Percentiles rank a stretch among this genome's conserved stretches.
phyloP scores from a whole-genome alignment of 2,329 filamentous ascomycete genomes.

The Blumeria graminis region DNA sequence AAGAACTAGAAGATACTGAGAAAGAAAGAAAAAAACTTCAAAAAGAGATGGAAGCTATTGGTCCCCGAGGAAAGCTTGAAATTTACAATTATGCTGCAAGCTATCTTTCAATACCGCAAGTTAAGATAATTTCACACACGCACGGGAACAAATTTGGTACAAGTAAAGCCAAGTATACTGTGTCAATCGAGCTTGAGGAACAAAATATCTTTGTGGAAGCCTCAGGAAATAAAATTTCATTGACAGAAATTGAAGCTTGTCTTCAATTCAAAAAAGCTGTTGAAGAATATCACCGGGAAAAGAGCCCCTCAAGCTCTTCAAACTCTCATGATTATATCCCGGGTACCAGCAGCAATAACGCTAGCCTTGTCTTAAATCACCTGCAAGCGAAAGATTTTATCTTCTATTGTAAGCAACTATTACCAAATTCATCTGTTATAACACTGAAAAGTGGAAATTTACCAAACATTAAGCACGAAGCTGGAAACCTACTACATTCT shows the following conservation, averaged over 20 bases:
- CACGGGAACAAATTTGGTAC: too few relatives aligned
- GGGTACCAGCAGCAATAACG: background rate
- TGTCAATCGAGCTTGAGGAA: background rate
- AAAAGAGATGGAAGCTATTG: background rate
- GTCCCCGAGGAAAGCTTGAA: background rate
- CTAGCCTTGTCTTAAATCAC: background rate
- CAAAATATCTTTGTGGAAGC: background rate
- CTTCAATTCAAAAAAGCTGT: background rate
- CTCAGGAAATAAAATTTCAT: background rate
- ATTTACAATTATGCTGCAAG: background rate
- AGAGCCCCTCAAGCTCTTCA: background rate
- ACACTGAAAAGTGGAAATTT: background rate
- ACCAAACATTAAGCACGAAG: background rate
- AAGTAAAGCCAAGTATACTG: background rate
- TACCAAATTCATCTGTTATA: background rate
- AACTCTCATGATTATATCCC: background rate
- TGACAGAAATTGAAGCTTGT: background rate
- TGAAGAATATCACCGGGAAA: background rate
- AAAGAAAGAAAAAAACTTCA: background rate
- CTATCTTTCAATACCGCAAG: background rate
- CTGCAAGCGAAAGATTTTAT: background rate
- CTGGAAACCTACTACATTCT: background rate
- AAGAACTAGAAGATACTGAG: background rate
- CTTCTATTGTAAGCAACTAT: background rate
- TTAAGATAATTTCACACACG: background rate